A percentile compares a stretch with the other conserved stretches of the same genome.
phyloP scores from a whole-genome alignment of 2,329 filamentous ascomycete genomes.

The Talaromyces rugulosus region DNA sequence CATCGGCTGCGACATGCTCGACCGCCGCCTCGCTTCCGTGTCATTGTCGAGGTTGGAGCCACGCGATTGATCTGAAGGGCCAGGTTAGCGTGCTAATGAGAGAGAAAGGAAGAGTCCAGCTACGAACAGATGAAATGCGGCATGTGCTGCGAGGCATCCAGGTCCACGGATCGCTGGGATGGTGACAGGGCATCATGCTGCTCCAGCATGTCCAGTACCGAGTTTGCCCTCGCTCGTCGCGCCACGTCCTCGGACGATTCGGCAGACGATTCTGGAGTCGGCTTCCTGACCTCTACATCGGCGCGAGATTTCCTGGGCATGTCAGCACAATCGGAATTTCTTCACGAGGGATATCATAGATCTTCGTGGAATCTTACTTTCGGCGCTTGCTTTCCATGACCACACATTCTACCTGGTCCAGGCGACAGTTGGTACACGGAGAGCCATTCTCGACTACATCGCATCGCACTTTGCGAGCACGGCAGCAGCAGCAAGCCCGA shows the following conservation, averaged over 20 bases:
- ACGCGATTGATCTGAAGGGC: slow-evolving; percentile 45
- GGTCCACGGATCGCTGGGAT: slow-evolving; percentile 44
- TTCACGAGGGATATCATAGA: background rate
- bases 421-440: slow-evolving; percentile 79
- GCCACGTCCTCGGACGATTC: slow-evolving; percentile 33
- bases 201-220: slow-evolving; percentile 25
- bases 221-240: slow-evolving; percentile 23
- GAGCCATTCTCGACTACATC: slow-evolving; percentile 84
- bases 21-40: background rate
- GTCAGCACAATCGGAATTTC: slow-evolving; percentile 3
- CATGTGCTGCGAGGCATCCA: slow-evolving; percentile 54
- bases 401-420: slow-evolving; percentile 50
- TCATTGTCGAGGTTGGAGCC: slow-evolving; percentile 38
- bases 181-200: slow-evolving; percentile 29
- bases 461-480: slow-evolving; percentile 85
- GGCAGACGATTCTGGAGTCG: slow-evolving; percentile 28
- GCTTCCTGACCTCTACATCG: slow-evolving; percentile 33
- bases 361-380: too few species aligned
- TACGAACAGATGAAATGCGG: slow-evolving; percentile 61
- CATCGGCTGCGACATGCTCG: slow-evolving; percentile 33
- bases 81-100: slow-evolving; percentile 1
- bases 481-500: slow-evolving; percentile 83
- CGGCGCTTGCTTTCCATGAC: slow-evolving; percentile 79
- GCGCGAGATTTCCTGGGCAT: slow-evolving; percentile 35
- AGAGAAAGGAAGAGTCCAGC: background rate